Percentiles rank a stretch among this genome's conserved stretches.
Evolutionary conservation across 805 yeast species (phyloP).

Genomic region (Nakazawaea wickerhamii): DNA sequence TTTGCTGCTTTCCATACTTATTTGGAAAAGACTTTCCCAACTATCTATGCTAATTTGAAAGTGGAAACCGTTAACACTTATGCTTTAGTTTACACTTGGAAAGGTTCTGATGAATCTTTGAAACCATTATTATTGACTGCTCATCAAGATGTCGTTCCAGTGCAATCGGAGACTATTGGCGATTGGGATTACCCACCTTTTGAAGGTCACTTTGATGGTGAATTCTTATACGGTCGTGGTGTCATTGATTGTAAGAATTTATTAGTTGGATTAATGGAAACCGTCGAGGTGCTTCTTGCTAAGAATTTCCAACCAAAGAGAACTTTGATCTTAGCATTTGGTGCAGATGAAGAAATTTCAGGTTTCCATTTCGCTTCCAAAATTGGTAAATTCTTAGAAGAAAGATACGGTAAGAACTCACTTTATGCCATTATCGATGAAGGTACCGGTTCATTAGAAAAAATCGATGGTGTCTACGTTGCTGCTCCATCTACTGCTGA

Average conservation of each 20-base stretch:
- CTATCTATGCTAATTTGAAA: constrained; percentile 38
- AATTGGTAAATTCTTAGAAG: constrained; percentile 41
- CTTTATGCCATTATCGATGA: constrained; percentile 59
- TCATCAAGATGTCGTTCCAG: constrained; percentile 81
- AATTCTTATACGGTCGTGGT: constrained; percentile 71
- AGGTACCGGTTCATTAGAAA: constrained; percentile 31
- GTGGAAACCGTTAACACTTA: constrained; percentile 54
- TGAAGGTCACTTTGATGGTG: constrained; percentile 61
- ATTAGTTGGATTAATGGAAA: constrained; percentile 59
- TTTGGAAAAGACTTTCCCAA: constrained; percentile 50
- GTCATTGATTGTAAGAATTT: constrained; percentile 69
- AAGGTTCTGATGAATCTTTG: constrained; percentile 43
- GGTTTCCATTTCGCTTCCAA: constrained; percentile 58
- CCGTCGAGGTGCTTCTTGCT: constrained; percentile 50
- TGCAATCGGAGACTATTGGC: constrained; percentile 45
- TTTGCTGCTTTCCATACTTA: constrained; percentile 47
- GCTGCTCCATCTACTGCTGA: constrained; percentile 45
- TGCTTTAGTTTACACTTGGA: constrained; percentile 60
- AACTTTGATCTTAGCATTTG: constrained; percentile 59
- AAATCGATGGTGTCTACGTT: constrained; percentile 34
- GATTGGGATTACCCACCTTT: constrained; percentile 70
- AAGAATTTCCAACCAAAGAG: constrained; percentile 52
- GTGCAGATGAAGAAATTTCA: constrained; percentile 74
- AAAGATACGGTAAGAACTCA: constrained; percentile 55
- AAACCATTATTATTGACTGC: constrained; percentile 70